Evolutionary conservation across 306 rosid genomes (phyloP), one percentile per base, ranked within the genome.

Genomic region (Cicer yamashitae): DNA sequence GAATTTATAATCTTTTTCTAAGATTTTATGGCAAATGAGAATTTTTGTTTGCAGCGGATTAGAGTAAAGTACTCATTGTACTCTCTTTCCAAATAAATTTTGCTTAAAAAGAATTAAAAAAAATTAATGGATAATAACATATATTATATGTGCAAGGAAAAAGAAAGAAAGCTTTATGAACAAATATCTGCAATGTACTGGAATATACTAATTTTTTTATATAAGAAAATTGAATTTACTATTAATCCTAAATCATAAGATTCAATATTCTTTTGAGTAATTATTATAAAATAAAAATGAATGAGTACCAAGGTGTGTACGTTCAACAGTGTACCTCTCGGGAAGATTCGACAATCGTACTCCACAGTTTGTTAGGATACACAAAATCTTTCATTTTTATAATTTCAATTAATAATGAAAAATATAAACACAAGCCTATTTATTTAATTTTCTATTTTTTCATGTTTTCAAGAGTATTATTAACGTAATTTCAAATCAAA

Each of bases 231-330:
- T 39, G 47, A 22, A 45, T 37, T 61, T 38, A 8, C 18, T 59
- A 61, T n/a, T 34, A 44, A 46, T 51, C 64, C 39, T 7, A 53
- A 75, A 75, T 63, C 67, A n/a, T 4, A 61, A 70, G 75, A 83
- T 79, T 69, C 60, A 76, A 69, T 37, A 65, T 46, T 54, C 65
- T 40, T 53, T 54, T 47, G 52, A 47, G 52, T 47, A 12, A 11
- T 11, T 15, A 7, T 59, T 13, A 6, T 25, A 53, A 25, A 30
- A 59, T 15, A 6, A 59, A 59, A 63, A 46, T 74, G 52, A 30
- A 53, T 47, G 18, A 74, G 75, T 53, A 83, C 80, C 46, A 44
- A 37, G 48, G 34, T 7, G 38, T 64, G 81, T 64, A 64, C 59
- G 10, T 4, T 62, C 51, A 66, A 65, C 4, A 34, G 8, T 50